Evolutionary conservation across 2,329 filamentous ascomycete species (phyloP), one percentile per base, ranked within the genome.

Genomic region (Pestalotiopsis sp.): DNA sequence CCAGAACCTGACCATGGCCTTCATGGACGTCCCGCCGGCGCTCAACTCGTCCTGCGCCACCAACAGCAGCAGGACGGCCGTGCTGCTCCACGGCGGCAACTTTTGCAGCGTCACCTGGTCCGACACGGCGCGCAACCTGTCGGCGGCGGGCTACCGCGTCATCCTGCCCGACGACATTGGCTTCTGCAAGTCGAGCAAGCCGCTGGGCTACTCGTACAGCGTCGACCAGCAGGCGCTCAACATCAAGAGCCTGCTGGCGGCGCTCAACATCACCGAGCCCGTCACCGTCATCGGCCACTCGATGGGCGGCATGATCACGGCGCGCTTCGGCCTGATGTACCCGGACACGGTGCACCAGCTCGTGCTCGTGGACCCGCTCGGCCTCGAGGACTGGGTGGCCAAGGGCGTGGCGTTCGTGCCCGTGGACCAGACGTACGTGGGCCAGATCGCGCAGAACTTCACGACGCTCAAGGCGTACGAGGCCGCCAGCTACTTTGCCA

Each of bases 161-260:
- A 82, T 88, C 65, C 77, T 85, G 2, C 84, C 85, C 0, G 86
- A 89, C 71, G 85, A 88, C 70, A 77, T 89, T 61, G 86, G 86
- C 69, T 89, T 87, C 78, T 89, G 86, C 82, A 88, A 88, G 75
- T 87, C 85, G 9, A 81, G 83, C 31, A 88, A 88, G 75, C 84
- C 85, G 0, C 73, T 74, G 1, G 72, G 73, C 13, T 88, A 88
- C 74, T 85, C 88, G 73, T 87, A 86, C 78, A 85, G 81, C 31
- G 78, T 88, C 7, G 80, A 83, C 40, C 85, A 87, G 74, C 77
- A 88, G 6, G 83, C 84, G 1, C 78, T 79, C 71, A 88, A 88
- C 78, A 87, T 85, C 13, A 79, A 81, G 56, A 78, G 77, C n/a
- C 77, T 89, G 4, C 79, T 88, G 11, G 71, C 80, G 62, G 77